Conservation (phyloP, 805 yeast species). For the Ogataea nonfermentans region DNA sequence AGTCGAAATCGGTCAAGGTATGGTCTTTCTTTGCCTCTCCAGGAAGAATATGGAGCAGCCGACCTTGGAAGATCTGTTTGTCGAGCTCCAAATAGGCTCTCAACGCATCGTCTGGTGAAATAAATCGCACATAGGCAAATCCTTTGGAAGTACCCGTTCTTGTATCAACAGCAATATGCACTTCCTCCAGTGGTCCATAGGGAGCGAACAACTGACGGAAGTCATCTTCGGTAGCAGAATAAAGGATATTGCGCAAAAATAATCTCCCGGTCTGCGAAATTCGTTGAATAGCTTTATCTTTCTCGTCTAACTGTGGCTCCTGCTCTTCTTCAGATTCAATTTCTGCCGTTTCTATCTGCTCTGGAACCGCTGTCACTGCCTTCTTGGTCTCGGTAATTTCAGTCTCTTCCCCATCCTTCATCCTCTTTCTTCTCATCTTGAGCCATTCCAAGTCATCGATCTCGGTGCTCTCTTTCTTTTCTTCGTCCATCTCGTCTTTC, state of each 20-base stretch:
- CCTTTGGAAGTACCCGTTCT: slow-evolving; percentile 91
- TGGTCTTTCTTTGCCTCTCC: slow-evolving; percentile 82
- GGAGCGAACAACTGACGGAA: slow-evolving; percentile 59
- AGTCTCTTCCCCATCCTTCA: slow-evolving; percentile 45
- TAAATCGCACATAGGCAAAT: slow-evolving; percentile 79
- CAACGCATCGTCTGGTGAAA: slow-evolving; percentile 68
- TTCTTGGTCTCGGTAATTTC: slow-evolving; percentile 1
- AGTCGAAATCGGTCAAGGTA: slow-evolving; percentile 83
- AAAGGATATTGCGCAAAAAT: slow-evolving; percentile 82
- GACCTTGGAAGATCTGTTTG: slow-evolving; percentile 90
- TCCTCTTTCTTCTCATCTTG: slow-evolving; percentile 68
- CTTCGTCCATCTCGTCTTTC: slow-evolving; percentile 10
- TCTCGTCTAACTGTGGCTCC: slow-evolving; percentile 36
- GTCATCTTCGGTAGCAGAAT: slow-evolving; percentile 77
- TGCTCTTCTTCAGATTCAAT: slow-evolving; percentile 8
- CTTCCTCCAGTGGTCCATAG: slow-evolving; percentile 80
- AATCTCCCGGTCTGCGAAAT: slow-evolving; percentile 74
- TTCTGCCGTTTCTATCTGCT: slow-evolving; percentile 2
- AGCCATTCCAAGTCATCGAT: slow-evolving; percentile 88
- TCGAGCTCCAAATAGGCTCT: slow-evolving; percentile 73
- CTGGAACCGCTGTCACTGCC: slow-evolving; percentile 11
- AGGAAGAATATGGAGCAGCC: slow-evolving; percentile 84
- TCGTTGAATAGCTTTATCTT: slow-evolving; percentile 47
- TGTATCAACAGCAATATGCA: slow-evolving; percentile 88
- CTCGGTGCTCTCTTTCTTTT: slow-evolving; percentile 24